phyloP scores from a whole-genome alignment of 176 grass and related monocot genomes.

The Oryza nivara region DNA sequence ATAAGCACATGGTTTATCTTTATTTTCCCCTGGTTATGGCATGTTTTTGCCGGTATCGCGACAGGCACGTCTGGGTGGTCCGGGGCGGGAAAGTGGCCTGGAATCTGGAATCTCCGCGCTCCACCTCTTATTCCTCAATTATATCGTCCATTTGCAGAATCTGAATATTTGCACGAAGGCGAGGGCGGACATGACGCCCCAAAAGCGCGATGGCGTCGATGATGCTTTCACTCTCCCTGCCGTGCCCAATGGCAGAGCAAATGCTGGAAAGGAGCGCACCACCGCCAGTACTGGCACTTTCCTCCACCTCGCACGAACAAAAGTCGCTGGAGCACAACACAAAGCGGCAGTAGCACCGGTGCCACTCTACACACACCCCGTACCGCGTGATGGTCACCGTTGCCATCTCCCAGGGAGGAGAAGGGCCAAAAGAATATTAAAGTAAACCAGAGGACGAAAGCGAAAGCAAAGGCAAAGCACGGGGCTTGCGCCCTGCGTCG shows the following conservation, averaged over 20 bases:
- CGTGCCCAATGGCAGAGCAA: slow-evolving; percentile 29
- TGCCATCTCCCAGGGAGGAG: slow-evolving; percentile 23
- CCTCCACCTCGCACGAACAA: slow-evolving; percentile 38
- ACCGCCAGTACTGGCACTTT: slow-evolving; percentile 26
- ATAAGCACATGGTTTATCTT: slow-evolving; percentile 12
- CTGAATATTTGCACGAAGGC: slow-evolving; percentile 48
- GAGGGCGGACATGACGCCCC: slow-evolving; percentile 38
- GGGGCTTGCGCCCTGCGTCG: slow-evolving; percentile 14
- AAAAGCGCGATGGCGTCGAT: slow-evolving; percentile 39
- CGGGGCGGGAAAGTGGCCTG: slow-evolving; percentile 14
- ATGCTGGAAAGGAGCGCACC: slow-evolving; percentile 27
- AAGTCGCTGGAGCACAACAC: slow-evolving; percentile 13
- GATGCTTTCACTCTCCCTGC: slow-evolving; percentile 34
- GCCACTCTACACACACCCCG: not conserved
- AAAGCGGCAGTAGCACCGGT: not conserved
- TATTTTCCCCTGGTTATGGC: slow-evolving; percentile 7
- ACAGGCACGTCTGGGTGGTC: slow-evolving; percentile 48
- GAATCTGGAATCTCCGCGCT: slow-evolving; percentile 61
- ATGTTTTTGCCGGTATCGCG: slow-evolving; percentile 34
- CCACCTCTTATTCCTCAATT: slow-evolving; percentile 49
- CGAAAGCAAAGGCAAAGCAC: slow-evolving; percentile 41
- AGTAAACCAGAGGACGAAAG: not conserved
- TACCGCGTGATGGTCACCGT: not conserved
- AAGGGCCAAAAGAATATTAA: not conserved
- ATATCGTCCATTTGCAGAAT: slow-evolving; percentile 63